A percentile compares a stretch with the other conserved stretches of the same genome.
phyloP scores from a whole-genome alignment of 768 basidiomycete genomes.

The Psilocybe azurescens region DNA sequence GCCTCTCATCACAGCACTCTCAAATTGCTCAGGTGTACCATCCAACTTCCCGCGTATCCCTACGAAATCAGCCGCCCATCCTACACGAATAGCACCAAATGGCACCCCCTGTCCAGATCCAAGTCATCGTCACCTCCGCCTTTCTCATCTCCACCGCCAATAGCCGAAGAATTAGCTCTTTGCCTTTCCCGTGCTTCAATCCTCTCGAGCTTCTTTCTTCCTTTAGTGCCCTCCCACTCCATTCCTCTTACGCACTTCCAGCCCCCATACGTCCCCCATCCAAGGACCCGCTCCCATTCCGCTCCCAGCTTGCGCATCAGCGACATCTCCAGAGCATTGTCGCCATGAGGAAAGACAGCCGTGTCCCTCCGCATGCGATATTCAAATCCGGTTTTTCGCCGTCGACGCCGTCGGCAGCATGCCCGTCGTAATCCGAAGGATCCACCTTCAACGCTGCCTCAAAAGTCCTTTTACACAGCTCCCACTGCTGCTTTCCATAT shows the following conservation, averaged over 20 bases:
- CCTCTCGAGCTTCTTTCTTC: conserved; percentile 18
- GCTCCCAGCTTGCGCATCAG: conserved; percentile 65
- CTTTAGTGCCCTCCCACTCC: conserved; percentile 45
- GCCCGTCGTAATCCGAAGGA: not conserved
- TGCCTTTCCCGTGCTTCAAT: not conserved
- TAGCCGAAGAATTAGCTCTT: not conserved
- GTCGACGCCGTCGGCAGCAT: conserved; percentile 1
- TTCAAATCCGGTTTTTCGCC: conserved; percentile 28
- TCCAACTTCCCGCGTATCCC: conserved; percentile 43
- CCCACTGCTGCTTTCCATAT: conserved; percentile 38
- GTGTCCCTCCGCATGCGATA: conserved; percentile 69
- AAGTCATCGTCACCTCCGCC: conserved; percentile 6
- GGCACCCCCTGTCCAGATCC: conserved; percentile 54
- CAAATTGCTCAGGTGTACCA: conserved; percentile 40
- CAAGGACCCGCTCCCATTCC: conserved; percentile 53
- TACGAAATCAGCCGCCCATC: conserved; percentile 61
- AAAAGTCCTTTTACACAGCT: conserved; percentile 44
- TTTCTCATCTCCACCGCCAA: conserved; percentile 12
- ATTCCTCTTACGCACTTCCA: conserved; percentile 58
- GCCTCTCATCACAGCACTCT: conserved; percentile 45
- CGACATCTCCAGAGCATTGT: conserved; percentile 64
- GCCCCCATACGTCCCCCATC: conserved; percentile 64
- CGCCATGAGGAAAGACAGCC: conserved; percentile 64
- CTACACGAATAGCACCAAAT: conserved; percentile 57
- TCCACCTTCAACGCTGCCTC: conserved; percentile 39